These are phyloP conservation scores for Penicillium arizonense DNA, from an alignment of 495 filamentous ascomycete species.

Conservation along the genomic window DNA sequence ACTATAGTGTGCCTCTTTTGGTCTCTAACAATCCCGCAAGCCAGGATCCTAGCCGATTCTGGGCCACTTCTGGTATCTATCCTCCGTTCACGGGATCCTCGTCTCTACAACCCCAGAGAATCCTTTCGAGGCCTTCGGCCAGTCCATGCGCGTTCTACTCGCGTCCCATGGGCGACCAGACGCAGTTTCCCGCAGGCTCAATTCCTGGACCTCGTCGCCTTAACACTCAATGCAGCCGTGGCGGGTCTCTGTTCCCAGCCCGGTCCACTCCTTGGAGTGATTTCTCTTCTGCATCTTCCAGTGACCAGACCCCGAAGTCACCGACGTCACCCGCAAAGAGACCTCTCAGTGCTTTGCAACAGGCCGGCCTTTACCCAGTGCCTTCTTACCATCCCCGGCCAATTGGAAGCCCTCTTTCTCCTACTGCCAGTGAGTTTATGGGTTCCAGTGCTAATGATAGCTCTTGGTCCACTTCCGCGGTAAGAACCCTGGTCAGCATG, in stretches of 20 bases:
- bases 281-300: slow-evolving; percentile 28
- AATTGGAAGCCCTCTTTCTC: slow-evolving; percentile 78
- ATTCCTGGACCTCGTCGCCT: slow-evolving; percentile 34
- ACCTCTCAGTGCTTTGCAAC: slow-evolving; percentile 38
- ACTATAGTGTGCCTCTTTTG: slow-evolving; percentile 25
- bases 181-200: slow-evolving; percentile 31
- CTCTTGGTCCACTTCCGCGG: slow-evolving; percentile 50
- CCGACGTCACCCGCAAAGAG: slow-evolving; percentile 32
- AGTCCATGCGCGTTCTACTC: slow-evolving; percentile 31
- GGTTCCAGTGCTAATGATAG: slow-evolving; percentile 35
- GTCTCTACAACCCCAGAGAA: slow-evolving; percentile 34
- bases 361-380: slow-evolving; percentile 51
- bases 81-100: slow-evolving; percentile 17
- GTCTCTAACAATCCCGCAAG: slow-evolving; percentile 20
- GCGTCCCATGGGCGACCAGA: slow-evolving; percentile 29
- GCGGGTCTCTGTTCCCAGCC: slow-evolving; percentile 33
- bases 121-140: slow-evolving; percentile 39
- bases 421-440: slow-evolving; percentile 80
- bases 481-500: slow-evolving; percentile 25
- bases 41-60: slow-evolving; percentile 34
- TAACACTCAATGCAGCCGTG: slow-evolving; percentile 39
- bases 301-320: slow-evolving; percentile 14
- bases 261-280: slow-evolving; percentile 32
- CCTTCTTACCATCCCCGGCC: slow-evolving; percentile 65
- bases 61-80: slow-evolving; percentile 23